phyloP scores from a whole-genome alignment of 148 eudicot species.

The Spergularia bocconei region DNA sequence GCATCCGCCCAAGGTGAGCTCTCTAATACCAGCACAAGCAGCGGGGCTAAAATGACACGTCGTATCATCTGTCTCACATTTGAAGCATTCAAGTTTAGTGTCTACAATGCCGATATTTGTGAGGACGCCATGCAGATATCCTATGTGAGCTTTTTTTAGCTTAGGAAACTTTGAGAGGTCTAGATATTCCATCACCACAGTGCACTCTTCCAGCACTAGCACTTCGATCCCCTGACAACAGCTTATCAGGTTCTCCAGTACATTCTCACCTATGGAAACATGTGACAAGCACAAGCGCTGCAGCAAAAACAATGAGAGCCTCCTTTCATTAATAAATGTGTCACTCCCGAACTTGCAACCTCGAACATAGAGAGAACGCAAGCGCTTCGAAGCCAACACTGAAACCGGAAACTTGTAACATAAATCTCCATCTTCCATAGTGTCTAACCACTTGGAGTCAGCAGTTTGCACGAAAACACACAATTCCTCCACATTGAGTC shows the following conservation, averaged over 20 bases:
- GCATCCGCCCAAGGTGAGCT: neutral
- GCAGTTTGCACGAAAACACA: neutral
- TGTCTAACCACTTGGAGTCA: neutral
- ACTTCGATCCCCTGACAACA: conserved; percentile 10
- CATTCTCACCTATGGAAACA: neutral
- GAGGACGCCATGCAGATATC: neutral
- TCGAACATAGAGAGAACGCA: conserved; percentile 1
- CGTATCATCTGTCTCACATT: neutral
- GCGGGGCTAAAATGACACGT: neutral
- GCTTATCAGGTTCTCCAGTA: neutral
- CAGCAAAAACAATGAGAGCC: conserved; percentile 2
- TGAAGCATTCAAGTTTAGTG: conserved; percentile 13
- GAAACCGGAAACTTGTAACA: conserved; percentile 7
- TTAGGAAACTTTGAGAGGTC: conserved; percentile 16
- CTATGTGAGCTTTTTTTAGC: conserved; percentile 10
- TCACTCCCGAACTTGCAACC: neutral
- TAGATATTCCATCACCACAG: neutral
- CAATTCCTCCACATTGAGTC: conserved; percentile 1
- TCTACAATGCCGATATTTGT: neutral
- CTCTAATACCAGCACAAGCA: conserved; percentile 12
- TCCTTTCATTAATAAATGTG: neutral
- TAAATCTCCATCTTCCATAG: too few relatives aligned
- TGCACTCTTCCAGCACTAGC: conserved; percentile 2
- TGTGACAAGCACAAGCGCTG: conserved; percentile 4
- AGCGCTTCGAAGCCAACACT: neutral